Conservation (phyloP, 352 stramenopile genomes). For the Pythium oligandrum region DNA sequence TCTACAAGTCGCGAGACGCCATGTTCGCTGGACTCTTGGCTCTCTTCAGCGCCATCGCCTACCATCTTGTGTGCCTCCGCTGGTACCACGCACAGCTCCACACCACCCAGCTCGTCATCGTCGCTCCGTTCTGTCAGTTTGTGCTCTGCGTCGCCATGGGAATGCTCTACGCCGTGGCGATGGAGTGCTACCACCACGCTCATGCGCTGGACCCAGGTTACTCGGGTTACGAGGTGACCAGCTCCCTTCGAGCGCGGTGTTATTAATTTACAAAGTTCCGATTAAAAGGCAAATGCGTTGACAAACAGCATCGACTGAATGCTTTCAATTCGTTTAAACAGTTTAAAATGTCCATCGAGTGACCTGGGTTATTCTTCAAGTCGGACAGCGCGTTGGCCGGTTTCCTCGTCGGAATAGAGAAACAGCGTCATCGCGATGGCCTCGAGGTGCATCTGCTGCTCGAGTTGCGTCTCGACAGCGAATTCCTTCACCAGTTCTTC, state of each 20-base stretch:
- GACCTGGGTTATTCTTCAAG: slow-evolving; percentile 38
- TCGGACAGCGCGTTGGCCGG: slow-evolving; percentile 26
- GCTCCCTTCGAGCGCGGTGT: slow-evolving; percentile 1
- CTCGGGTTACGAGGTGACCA: background rate
- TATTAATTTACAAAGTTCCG: background rate
- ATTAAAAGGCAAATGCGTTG: too few relatives aligned
- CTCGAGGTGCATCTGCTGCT: slow-evolving; percentile 63
- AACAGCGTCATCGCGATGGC: slow-evolving; percentile 45
- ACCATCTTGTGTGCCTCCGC: slow-evolving; percentile 9
- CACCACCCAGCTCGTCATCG: slow-evolving; percentile 7
- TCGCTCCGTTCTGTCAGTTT: slow-evolving; percentile 7
- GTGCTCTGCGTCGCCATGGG: slow-evolving; percentile 11
- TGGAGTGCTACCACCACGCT: slow-evolving; percentile 1
- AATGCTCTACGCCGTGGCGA: slow-evolving; percentile 7
- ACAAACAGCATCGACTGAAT: too few relatives aligned
- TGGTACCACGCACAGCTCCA: slow-evolving; percentile 10
- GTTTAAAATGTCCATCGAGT: too few relatives aligned
- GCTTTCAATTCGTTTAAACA: too few relatives aligned
- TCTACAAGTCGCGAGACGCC: background rate
- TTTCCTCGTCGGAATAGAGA: slow-evolving; percentile 25
- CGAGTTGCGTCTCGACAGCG: slow-evolving; percentile 38
- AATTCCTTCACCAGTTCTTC: slow-evolving; percentile 49
- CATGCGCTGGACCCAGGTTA: background rate
- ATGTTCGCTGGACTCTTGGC: slow-evolving; percentile 1
- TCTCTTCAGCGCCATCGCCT: slow-evolving; percentile 5